Evolutionary conservation across 208 protist genomes (phyloP), one percentile per base, ranked within the genome.

Genomic region (Lotmaria passim): DNA sequence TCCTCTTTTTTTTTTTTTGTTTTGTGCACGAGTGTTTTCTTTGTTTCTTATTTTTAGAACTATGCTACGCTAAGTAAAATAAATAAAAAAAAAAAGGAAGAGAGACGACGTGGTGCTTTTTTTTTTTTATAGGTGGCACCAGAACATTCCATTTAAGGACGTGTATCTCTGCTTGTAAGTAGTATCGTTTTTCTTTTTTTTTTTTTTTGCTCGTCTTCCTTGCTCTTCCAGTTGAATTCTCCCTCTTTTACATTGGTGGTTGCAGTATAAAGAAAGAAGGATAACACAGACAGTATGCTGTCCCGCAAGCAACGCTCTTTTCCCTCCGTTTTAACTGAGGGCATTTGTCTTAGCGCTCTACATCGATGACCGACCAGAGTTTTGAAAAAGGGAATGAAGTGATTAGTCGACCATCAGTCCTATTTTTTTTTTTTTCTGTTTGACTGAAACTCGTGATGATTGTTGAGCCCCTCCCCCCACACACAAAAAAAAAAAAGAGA

Each of bases 131-230:
- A 60, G 47, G 41, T 62, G 23, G 11, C n/a, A 39, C 30, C 43
- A 53, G 43, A 41, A 31, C 58, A 64, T 64, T 64, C 58, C 58
- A 64, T 30, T 44, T 64, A 64, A 64, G 58, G 43, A 64, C 30
- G 53, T 52, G 58, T 64, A 41, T 36, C 39, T 64, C 53, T 43
- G 1, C 14, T 59, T 5, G 26, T 52, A 60, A 63, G 23, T 47
- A n/a, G 64, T 43, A n/a, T 47, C 52, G 24, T 59, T 68, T 36
- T 55, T 43, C 26, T 55, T 14, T 6, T 39, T 10, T 63, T 47
- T n/a, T 66, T 33, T 30, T 63, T 62, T 44, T 31, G 30, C 19
- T 51, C 10, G 26, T 3, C 43, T 53, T 56, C 52, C 36, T 44
- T 58, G 41, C 55, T 63, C 55, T 58, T 38, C 28, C 23, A 17